phyloP scores from a whole-genome alignment of 768 basidiomycete genomes.

The Macrolepiota dolichaula region DNA sequence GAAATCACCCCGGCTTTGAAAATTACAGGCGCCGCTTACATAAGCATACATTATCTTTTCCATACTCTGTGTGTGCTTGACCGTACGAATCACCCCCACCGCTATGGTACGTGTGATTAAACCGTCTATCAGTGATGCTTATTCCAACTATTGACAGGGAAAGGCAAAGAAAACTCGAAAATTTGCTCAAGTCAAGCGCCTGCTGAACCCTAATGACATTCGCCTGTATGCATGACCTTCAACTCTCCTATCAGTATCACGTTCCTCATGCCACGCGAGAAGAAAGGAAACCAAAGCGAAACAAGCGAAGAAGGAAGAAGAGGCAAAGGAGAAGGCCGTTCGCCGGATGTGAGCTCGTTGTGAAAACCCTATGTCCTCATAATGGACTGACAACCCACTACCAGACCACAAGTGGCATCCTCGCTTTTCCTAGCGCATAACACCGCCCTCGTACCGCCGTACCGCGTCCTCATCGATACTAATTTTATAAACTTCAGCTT shows the following conservation, averaged over 20 bases:
- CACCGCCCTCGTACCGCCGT: conserved; percentile 92
- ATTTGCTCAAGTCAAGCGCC: conserved; percentile 90
- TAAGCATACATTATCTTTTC: background rate
- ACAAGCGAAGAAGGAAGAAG: conserved; percentile 80
- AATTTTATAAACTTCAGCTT: conserved; percentile 99
- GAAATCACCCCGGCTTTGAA: too few species aligned
- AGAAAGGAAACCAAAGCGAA: conserved; percentile 95
- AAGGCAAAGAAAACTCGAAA: conserved; percentile 93
- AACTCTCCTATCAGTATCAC: conserved; percentile 1
- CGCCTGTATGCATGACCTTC: conserved; percentile 55
- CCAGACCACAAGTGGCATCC: conserved; percentile 81
- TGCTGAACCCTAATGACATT: conserved; percentile 92
- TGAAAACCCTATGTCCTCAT: background rate
- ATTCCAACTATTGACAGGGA: conserved; percentile 44
- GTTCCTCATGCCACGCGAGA: conserved; percentile 7
- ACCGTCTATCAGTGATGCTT: background rate
- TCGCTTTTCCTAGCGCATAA: conserved; percentile 95
- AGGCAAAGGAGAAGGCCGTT: conserved; percentile 73
- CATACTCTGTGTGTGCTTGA: too few species aligned
- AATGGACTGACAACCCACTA: background rate
- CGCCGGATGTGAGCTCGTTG: conserved; percentile 66
- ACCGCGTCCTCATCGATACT: conserved; percentile 96
- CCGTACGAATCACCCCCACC: background rate
- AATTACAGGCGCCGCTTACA: background rate
- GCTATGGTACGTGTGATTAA: background rate